These are phyloP conservation scores for Eleusine coracana DNA, from an alignment of 176 grass and related monocot species.

Conservation along the genomic window DNA sequence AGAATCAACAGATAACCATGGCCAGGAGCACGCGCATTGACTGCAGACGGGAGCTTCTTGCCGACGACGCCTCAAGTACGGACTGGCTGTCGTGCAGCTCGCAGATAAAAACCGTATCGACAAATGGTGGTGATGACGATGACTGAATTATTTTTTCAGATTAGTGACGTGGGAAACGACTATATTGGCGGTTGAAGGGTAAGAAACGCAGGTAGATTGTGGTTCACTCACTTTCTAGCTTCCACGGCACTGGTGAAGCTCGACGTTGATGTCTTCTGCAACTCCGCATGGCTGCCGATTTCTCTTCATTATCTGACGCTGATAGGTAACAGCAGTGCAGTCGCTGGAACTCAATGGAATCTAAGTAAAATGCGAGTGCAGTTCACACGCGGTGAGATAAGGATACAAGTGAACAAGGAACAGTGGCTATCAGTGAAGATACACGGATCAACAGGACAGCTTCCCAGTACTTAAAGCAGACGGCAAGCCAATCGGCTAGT, in stretches of 20 bases:
- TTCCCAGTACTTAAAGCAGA: constrained; percentile 13
- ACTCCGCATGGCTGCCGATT: neutral
- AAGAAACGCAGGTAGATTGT: constrained; percentile 16
- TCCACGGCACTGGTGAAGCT: constrained; percentile 34
- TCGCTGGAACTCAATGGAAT: constrained; percentile 14
- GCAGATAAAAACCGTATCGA: neutral
- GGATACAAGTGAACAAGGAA: neutral
- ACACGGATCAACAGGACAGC: neutral
- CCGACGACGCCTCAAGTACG: neutral
- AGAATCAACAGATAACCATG: constrained; percentile 11
- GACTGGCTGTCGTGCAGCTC: neutral
- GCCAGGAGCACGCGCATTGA: constrained; percentile 23
- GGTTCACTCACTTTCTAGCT: constrained; percentile 19
- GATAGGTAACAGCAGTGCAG: neutral
- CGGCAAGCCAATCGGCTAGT: neutral
- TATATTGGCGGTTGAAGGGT: neutral
- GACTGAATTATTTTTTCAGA: neutral
- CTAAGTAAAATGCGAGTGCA: neutral
- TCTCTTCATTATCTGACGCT: constrained; percentile 6
- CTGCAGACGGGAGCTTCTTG: constrained; percentile 11
- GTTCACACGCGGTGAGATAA: constrained; percentile 27
- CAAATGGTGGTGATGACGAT: constrained; percentile 8
- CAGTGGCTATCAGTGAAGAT: constrained; percentile 29
- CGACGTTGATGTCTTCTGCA: neutral
- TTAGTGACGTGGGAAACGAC: neutral